Evolutionary conservation across 805 yeast species (phyloP).

Genomic region (Candida yuanshanica): DNA sequence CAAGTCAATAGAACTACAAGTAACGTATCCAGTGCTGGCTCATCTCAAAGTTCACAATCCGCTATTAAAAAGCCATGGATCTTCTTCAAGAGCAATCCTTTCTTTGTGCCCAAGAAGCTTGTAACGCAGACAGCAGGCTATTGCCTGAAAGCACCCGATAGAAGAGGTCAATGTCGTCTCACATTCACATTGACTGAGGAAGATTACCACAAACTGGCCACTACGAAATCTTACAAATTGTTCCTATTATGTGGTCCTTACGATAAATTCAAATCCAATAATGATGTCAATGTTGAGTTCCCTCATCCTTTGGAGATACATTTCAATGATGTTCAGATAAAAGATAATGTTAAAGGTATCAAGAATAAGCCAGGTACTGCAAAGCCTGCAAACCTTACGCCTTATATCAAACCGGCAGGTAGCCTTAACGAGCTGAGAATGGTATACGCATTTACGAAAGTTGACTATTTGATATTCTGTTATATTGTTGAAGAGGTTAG

Average conservation of each 20-base stretch:
- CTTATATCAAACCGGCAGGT: slow-evolving; percentile 29
- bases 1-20: background rate
- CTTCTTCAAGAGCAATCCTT: slow-evolving; percentile 50
- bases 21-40: background rate
- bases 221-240: slow-evolving; percentile 31
- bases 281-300: slow-evolving; percentile 44
- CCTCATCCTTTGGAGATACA: slow-evolving; percentile 69
- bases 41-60: slow-evolving; percentile 8
- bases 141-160: slow-evolving; percentile 33
- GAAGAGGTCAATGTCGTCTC: slow-evolving; percentile 39
- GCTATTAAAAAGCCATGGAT: slow-evolving; percentile 34
- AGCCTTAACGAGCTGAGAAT: slow-evolving; percentile 41
- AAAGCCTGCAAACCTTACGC: slow-evolving; percentile 74
- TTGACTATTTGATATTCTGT: slow-evolving; percentile 45
- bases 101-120: slow-evolving; percentile 43
- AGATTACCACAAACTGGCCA: slow-evolving; percentile 35
- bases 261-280: slow-evolving; percentile 18
- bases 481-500: slow-evolving; percentile 50
- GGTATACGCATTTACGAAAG: slow-evolving; percentile 52
- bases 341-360: slow-evolving; percentile 62
- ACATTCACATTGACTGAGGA: slow-evolving; percentile 37
- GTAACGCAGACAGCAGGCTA: slow-evolving; percentile 45
- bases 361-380: slow-evolving; percentile 76
- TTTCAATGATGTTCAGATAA: slow-evolving; percentile 46
- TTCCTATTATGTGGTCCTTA: slow-evolving; percentile 52